Base-by-base conservation (phyloP, 1,284 basidiomycete species). In the Rhodofomes roseus region DNA sequence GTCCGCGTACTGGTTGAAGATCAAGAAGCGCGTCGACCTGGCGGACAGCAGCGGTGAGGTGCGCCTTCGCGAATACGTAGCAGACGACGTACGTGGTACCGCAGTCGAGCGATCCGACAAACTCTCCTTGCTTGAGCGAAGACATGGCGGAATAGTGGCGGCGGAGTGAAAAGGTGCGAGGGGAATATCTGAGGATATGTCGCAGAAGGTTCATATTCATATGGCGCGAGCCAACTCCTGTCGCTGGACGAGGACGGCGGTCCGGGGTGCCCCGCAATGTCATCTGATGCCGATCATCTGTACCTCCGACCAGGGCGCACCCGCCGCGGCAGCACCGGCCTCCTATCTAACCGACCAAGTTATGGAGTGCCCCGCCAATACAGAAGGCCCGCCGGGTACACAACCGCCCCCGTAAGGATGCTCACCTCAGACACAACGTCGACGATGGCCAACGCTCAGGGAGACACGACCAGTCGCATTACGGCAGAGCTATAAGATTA, bases 11-110 rank as follows among this genome's bases (percentile, higher is more conserved):
- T 90, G 81, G 80, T 99, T 89, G 73, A 98, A 98, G 63, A 98
- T 77, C 70, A 98, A 96, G 76, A 97, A 98, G 52, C 95, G 89
- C 22, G 95, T 93, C 16, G 95, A 96, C 22, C 94, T 96, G 69
- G 51, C 66, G 31, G 22, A 25, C 22, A 8, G 16, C 4, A n/a
- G 36, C 22, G 43, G 41, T 60, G 20, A 60, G 59, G 12, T 3
- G 41, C 37, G 41, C 4, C 50, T 31, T 29, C 46, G 46, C n/a
- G 34, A 23, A 20, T n/a, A 18, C n/a, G n/a, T 39, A n/a, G 39
- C 14, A 37, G 40, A 39, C 25, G 48, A 79, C 90, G 73, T 68
- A 95, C 92, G 94, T 96, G 43, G 94, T 96, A 55, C 94, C 94
- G 69, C 94, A 96, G 74, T 96, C 94, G 61, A 96, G 79, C 55